Evolutionary conservation across 1,284 basidiomycete genomes (phyloP).

Genomic region (Fomes fomentarius): DNA sequence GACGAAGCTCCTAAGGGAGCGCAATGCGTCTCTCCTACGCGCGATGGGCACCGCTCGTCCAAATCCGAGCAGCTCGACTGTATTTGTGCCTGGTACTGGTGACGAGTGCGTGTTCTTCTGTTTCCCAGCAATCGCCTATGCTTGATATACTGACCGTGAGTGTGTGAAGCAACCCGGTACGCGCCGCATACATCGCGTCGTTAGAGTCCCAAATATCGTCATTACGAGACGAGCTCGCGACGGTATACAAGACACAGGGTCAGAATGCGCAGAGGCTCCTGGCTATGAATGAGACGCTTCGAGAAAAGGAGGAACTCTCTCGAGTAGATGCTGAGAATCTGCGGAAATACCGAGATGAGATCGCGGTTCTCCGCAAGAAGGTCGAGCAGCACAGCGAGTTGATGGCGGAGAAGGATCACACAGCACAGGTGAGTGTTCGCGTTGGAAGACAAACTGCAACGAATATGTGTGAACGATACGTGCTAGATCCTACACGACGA

Average conservation of each 20-base stretch:
- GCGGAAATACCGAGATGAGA: constrained; percentile 73
- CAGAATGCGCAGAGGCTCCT: constrained; percentile 94
- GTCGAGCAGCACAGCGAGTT: constrained; percentile 86
- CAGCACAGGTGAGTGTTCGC: constrained; percentile 78
- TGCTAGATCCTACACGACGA: constrained; percentile 91
- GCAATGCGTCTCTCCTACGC: constrained; percentile 83
- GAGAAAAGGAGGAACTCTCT: constrained; percentile 87
- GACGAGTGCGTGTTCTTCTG: constrained; percentile 63
- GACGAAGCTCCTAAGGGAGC: constrained; percentile 85
- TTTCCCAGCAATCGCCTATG: constrained; percentile 11
- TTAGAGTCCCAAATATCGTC: constrained; percentile 93
- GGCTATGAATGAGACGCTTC: constrained; percentile 90
- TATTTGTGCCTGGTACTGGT: constrained; percentile 62
- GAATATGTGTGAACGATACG: background rate
- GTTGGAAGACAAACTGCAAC: background rate
- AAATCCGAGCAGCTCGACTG: constrained; percentile 65
- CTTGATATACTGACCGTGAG: constrained; percentile 2
- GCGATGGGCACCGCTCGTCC: constrained; percentile 74
- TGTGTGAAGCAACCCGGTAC: constrained; percentile 65
- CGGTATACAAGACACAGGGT: constrained; percentile 94
- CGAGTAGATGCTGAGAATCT: constrained; percentile 79
- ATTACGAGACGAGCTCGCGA: constrained; percentile 88
- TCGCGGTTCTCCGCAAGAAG: constrained; percentile 69
- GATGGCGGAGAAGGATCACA: constrained; percentile 87
- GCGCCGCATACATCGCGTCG: constrained; percentile 85